phyloP scores from a whole-genome alignment of 2,329 filamentous ascomycete species.

The Gyromitra esculenta region DNA sequence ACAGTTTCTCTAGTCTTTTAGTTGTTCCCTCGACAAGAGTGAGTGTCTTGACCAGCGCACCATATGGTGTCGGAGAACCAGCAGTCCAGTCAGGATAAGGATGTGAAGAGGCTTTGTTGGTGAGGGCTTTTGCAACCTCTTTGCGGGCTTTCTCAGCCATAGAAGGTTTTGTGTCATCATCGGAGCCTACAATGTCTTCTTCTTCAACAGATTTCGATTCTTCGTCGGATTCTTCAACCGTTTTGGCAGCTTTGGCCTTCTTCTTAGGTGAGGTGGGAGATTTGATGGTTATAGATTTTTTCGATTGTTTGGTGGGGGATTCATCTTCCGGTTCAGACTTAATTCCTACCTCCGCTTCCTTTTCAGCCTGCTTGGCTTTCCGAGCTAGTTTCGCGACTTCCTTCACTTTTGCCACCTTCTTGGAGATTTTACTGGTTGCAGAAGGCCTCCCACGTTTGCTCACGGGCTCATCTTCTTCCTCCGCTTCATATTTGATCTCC shows the following conservation, averaged over 20 bases:
- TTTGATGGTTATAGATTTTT: background rate
- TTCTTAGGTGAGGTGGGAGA: conserved; percentile 50
- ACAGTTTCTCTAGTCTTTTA: conserved; percentile 86
- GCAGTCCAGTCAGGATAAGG: conserved; percentile 95
- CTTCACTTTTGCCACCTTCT: conserved; percentile 4
- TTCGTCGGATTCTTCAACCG: conserved; percentile 57
- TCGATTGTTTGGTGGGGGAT: conserved; percentile 2
- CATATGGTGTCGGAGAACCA: conserved; percentile 89
- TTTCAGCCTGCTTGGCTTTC: background rate
- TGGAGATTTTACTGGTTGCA: conserved; percentile 48
- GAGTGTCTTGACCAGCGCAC: conserved; percentile 91
- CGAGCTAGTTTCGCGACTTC: background rate
- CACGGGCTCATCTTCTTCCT: conserved; percentile 15
- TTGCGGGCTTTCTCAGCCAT: conserved; percentile 78
- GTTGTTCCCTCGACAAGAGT: conserved; percentile 94
- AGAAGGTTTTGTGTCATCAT: conserved; percentile 74
- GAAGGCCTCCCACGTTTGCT: conserved; percentile 40
- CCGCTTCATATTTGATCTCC: conserved; percentile 5
- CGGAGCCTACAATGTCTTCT: conserved; percentile 64
- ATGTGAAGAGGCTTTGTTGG: conserved; percentile 68
- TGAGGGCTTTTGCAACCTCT: conserved; percentile 79
- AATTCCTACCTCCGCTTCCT: conserved; percentile 56
- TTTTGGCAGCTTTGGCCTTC: conserved; percentile 63
- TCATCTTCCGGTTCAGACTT: conserved; percentile 54
- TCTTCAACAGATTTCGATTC: conserved; percentile 62